These are phyloP conservation scores for Pachysandra terminalis DNA, from an alignment of 164 flowering plant species.

Conservation along the genomic window DNA sequence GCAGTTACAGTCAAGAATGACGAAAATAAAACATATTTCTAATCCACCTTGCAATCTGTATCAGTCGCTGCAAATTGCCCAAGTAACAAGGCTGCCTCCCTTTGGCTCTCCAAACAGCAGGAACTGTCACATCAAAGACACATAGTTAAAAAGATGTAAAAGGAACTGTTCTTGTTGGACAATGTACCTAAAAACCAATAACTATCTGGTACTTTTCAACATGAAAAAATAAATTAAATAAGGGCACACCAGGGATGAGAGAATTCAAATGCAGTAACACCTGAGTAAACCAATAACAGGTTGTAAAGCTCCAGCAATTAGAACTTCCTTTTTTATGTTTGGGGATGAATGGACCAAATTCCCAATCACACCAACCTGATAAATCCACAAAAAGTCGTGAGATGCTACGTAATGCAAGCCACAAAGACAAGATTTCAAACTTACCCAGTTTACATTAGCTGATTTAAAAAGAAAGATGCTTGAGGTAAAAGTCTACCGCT, in stretches of 20 bases:
- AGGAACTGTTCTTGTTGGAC: neutral
- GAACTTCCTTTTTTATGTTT: no score
- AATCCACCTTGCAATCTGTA: constrained; percentile 84
- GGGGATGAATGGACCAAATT: constrained; percentile 98
- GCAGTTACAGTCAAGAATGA: no score
- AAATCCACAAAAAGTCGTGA: constrained; percentile 4
- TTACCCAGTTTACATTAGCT: neutral
- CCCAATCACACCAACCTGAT: constrained; percentile 97
- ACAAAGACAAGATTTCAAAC: constrained; percentile 1
- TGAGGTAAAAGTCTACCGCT: constrained; percentile 56
- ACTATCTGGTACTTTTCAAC: neutral
- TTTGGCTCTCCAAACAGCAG: no score
- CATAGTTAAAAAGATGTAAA: neutral
- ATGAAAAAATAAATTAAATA: neutral
- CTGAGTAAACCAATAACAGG: constrained; percentile 94
- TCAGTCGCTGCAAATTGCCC: constrained; percentile 97
- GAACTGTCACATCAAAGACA: no score
- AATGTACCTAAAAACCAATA: neutral
- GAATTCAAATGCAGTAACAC: constrained; percentile 27
- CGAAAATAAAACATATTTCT: no score
- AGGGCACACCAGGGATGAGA: neutral
- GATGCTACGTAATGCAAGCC: neutral
- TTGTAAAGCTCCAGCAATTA: constrained; percentile 25
- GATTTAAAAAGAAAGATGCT: neutral
- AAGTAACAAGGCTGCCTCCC: constrained; percentile 89